Base-by-base conservation (phyloP, 1,284 basidiomycete genomes). In the Leccinum solheimii region DNA sequence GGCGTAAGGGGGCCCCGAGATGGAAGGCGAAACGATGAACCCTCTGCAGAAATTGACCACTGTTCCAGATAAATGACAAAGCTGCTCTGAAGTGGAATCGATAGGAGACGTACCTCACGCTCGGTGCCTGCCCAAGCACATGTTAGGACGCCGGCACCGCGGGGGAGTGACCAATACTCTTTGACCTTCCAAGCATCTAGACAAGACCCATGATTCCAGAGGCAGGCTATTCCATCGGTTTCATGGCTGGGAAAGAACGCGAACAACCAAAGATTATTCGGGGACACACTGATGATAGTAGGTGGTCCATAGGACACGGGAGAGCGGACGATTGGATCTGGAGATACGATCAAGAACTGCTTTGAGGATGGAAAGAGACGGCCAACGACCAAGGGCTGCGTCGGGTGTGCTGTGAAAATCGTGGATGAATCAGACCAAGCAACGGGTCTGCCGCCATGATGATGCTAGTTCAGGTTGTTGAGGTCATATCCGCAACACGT, bases 401-500 rank as follows among this genome's bases (percentile, higher is more conserved):
- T 78, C 36, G 85, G 80, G 70, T 90, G 86, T 0, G 87, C 80
- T 9, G 84, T 83, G 69, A 90, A 86, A 69, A 92, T 84, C 14
- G 85, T 78, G 19, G 87, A 89, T 2, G 85, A 84, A 40, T 77
- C 77, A 1, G 88, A 85, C 90, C 90, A 92, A 66, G 81, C 82
- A 9, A 90, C 67, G 2, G 89, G 88, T 66, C 90, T 91, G 66
- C 3, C 30, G 23, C 23, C 23, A 30, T 10, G 30, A 62, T 21
- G 34, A 60, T 23, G 56, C 23, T 26, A 36, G 50, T 54, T 54
- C 9, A 62, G 48, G 8, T 21, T 45, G 11, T 45, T 21, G 4
- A 59, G 27, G 40, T 57, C 30, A 19, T 13, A 34, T 21, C 32
- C 7, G 0, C 6, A 11, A 32, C 10, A 38, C 1, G 27, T 6